These are phyloP conservation scores for Lotus japonicus DNA, from an alignment of 306 rosid genomes.

Conservation along the genomic window DNA sequence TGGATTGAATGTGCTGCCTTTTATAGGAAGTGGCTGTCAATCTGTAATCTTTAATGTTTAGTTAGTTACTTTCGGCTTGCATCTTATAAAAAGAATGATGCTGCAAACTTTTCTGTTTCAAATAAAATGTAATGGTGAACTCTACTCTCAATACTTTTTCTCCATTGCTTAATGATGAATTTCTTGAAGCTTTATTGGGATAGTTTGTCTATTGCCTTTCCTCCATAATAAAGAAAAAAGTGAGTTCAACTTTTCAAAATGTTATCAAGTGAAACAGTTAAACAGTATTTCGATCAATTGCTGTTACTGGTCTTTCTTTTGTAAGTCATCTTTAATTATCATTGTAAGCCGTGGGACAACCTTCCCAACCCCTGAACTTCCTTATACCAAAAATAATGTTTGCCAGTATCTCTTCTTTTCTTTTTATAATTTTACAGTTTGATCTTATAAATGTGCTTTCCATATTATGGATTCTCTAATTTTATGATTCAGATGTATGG, in stretches of 20 bases:
- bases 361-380: neutral
- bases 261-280: neutral
- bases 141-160: no score
- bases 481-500: neutral
- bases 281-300: neutral
- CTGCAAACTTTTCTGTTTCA: neutral
- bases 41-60: no score
- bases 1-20: no score
- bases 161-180: neutral
- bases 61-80: no score
- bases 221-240: neutral
- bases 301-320: neutral
- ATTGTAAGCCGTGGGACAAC: neutral
- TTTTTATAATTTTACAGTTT: neutral
- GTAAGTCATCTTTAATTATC: neutral
- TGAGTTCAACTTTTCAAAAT: neutral
- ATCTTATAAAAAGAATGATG: neutral
- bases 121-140: neutral
- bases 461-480: neutral
- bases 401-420: neutral
- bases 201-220: neutral
- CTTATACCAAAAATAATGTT: no score
- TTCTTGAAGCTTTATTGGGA: conserved; percentile 15
- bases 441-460: neutral
- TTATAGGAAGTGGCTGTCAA: no score